Evolutionary conservation across 306 rosid species (phyloP).

Genomic region (Astragalus glycyphyllos): DNA sequence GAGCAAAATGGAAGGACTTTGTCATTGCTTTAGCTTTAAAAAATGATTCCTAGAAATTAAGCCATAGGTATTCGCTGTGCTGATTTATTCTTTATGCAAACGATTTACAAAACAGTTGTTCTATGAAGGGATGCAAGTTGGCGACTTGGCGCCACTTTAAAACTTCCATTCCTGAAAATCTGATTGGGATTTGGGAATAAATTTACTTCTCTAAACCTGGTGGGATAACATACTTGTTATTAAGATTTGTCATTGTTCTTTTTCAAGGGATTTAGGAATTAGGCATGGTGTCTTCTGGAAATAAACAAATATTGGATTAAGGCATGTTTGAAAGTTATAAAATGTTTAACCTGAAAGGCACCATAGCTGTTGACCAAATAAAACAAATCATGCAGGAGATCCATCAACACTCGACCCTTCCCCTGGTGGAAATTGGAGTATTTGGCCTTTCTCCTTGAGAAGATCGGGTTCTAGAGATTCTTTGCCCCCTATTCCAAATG

Average conservation of each 20-base stretch:
- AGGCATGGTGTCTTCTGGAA: conserved; percentile 15
- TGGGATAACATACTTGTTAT: conserved; percentile 46
- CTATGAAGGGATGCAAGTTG: conserved; percentile 45
- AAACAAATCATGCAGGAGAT: conserved; percentile 67
- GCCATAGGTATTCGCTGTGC: conserved; percentile 38
- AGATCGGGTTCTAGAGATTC: conserved; percentile 53
- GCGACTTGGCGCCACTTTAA: conserved; percentile 44
- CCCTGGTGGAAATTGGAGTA: conserved; percentile 71
- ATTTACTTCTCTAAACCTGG: conserved; percentile 42
- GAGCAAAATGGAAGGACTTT: conserved; percentile 33
- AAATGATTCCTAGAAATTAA: conserved; percentile 34
- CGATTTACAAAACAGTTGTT: conserved; percentile 39
- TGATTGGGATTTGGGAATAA: conserved; percentile 46
- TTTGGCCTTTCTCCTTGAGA: conserved; percentile 82
- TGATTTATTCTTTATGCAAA: conserved; percentile 43
- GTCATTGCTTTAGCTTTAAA: conserved; percentile 37
- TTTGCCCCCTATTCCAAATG: conserved; percentile 46
- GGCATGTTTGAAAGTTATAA: conserved; percentile 46
- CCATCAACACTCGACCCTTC: conserved; percentile 48
- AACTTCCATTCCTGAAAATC: conserved; percentile 39
- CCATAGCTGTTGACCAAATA: conserved; percentile 52
- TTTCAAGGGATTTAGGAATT: conserved; percentile 46
- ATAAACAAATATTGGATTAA: conserved; percentile 7
- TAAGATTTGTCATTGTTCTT: conserved; percentile 43
- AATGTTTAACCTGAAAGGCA: conserved; percentile 42